Evolutionary conservation across 805 yeast species (phyloP).

Genomic region (Spathaspora sp.): DNA sequence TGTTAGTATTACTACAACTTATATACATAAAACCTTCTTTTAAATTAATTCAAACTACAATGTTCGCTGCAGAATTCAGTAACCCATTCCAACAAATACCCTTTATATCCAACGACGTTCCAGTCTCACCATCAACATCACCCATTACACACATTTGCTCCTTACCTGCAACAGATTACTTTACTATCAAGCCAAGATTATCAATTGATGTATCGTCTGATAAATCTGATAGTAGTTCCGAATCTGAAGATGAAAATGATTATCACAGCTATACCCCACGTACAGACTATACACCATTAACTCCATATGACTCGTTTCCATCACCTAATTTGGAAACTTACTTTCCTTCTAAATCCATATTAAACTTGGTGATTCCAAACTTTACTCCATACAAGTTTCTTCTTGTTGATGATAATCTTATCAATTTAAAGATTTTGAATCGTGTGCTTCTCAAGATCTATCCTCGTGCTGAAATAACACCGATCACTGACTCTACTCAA

Average conservation of each 20-base stretch:
- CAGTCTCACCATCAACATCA: background rate
- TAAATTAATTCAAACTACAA: background rate
- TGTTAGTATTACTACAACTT: background rate
- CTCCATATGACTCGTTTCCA: background rate
- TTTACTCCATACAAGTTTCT: conserved; percentile 16
- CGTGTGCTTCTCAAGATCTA: conserved; percentile 29
- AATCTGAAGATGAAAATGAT: conserved; percentile 2
- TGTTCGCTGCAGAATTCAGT: background rate
- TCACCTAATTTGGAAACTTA: background rate
- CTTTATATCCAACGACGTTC: background rate
- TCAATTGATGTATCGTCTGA: conserved; percentile 2
- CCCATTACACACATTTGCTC: conserved; percentile 1
- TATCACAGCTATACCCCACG: background rate
- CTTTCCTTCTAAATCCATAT: background rate
- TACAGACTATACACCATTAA: background rate
- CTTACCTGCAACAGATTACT: conserved; percentile 5
- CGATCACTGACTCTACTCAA: conserved; percentile 26
- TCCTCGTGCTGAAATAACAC: conserved; percentile 26
- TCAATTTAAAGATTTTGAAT: conserved; percentile 34
- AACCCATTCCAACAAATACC: conserved; percentile 1
- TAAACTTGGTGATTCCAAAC: conserved; percentile 11
- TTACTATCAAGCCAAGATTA: conserved; percentile 7
- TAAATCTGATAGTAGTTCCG: conserved; percentile 1
- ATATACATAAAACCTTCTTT: background rate
- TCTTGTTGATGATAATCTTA: conserved; percentile 40